Evolutionary conservation across 352 stramenopile species (phyloP).

Genomic region (Phytophthora megakarya): DNA sequence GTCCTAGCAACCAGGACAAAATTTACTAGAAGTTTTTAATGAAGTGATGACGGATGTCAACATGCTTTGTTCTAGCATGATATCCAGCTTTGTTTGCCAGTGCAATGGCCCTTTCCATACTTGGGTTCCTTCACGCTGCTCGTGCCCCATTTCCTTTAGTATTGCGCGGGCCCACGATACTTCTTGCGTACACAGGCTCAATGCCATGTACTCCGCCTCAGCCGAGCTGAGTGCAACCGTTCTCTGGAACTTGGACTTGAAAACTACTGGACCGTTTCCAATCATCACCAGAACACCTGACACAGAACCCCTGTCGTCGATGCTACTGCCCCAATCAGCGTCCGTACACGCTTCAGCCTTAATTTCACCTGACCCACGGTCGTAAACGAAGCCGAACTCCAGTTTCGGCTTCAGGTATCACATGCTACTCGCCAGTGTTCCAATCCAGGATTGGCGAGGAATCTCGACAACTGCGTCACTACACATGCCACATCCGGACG

Average conservation of each 20-base stretch:
- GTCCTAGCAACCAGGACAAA: no score
- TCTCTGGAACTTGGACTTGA: constrained; percentile 10
- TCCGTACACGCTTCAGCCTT: not conserved
- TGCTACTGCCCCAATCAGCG: not conserved
- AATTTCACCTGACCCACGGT: not conserved
- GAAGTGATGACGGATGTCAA: constrained; percentile 9
- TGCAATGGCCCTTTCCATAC: constrained; percentile 3
- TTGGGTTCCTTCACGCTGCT: no score
- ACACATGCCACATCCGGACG: no score
- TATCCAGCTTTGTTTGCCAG: constrained; percentile 10
- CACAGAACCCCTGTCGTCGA: not conserved
- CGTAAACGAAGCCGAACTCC: not conserved
- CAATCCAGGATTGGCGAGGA: not conserved
- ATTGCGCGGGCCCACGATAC: not conserved
- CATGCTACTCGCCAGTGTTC: not conserved
- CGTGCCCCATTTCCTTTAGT: not conserved
- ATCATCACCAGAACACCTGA: not conserved
- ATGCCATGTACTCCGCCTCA: constrained; percentile 6
- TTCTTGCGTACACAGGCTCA: constrained; percentile 4
- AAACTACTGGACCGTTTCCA: not conserved
- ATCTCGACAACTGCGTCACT: constrained; percentile 1
- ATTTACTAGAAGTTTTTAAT: no score
- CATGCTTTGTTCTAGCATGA: not conserved
- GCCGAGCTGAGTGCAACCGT: not conserved
- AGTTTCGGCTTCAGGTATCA: not conserved